Evolutionary conservation across 179 eudicot species (phyloP), one percentile per base, ranked within the genome.

Genomic region (Beta lomatogona): DNA sequence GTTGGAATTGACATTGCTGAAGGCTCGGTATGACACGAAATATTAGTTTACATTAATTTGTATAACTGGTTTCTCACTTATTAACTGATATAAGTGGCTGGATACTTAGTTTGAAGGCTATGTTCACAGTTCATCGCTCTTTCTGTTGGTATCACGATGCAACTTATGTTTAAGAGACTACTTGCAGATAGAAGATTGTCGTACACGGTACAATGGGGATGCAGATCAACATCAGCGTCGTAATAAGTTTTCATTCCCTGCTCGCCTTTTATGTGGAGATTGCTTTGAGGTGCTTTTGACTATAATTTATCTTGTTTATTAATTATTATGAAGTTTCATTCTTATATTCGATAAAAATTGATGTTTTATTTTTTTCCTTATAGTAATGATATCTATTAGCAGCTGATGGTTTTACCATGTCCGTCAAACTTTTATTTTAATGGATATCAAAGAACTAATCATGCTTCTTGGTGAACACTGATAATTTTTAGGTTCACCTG

Each of bases 1-100:
- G 98, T 96, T 82, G 99, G 99, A 67, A 91, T 96, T 63, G 99
- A 96, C 81, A 96, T 94, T 75, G 97, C 99, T 41, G 96, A 94
- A 58, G 99, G 99, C 86, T 96, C 98, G 86, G 98, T 96, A 92
- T 83, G 83, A 48, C 58, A 28, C 83, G 63, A 75, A 77, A 61
- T 57, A 19, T 79, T 77, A 4, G 6, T 22, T 9, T n/a, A n/a
- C n/a, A 7, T 6, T 31, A 46, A 3, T 46, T 46, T 64, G 19
- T 31, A 18, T 36, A n/a, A n/a, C n/a, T 73, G 54, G 61, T 68
- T 71, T 52, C 5, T 52, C 19, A 22, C 5, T 61, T 21, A n/a
- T 58, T 41, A 3, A n/a, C 15, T 73, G 69, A 52, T 16, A 13
- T 66, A 59, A 36, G 9, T 67, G 13, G 15, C 52, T 28, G 68